Percentiles rank a stretch among this genome's conserved stretches.
Conservation (phyloP, 768 basidiomycete species). For the Naganishia randhawae region DNA sequence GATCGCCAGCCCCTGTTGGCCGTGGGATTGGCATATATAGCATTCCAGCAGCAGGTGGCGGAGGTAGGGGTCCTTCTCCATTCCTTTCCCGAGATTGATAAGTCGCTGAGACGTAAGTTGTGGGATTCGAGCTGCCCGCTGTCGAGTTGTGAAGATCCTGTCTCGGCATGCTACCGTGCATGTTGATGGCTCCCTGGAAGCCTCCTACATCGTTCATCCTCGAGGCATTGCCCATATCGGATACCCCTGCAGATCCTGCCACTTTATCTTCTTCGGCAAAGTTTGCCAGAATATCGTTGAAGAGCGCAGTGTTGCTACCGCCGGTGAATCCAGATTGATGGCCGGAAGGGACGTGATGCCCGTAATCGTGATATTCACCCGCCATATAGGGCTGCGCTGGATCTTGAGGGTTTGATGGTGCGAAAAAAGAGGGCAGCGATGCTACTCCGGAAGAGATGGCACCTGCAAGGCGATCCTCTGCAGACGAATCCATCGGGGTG, state of each 20-base stretch:
- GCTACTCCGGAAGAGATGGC: background rate
- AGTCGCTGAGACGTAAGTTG: background rate
- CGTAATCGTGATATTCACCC: constrained; percentile 1
- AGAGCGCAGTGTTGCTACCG: background rate
- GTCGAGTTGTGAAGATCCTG: background rate
- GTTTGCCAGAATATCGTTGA: constrained; percentile 19
- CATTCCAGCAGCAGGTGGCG: constrained; percentile 16
- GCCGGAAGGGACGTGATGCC: background rate
- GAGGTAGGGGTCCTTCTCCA: constrained; percentile 5
- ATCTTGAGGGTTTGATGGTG: background rate
- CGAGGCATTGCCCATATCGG: background rate
- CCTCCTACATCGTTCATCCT: background rate
- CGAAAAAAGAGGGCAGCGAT: background rate
- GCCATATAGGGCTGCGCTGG: constrained; percentile 1
- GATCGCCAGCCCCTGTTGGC: background rate
- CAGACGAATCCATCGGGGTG: background rate
- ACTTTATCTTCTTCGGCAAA: constrained; percentile 15
- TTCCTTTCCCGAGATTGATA: constrained; percentile 2
- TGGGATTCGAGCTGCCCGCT: background rate
- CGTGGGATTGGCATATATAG: constrained; percentile 19
- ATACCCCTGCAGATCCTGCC: background rate
- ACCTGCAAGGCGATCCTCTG: background rate
- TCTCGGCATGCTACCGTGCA: background rate
- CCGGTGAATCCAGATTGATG: background rate
- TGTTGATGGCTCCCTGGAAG: background rate